Conservation (phyloP, 1,284 basidiomycete species). For the Trametes pubescens region DNA sequence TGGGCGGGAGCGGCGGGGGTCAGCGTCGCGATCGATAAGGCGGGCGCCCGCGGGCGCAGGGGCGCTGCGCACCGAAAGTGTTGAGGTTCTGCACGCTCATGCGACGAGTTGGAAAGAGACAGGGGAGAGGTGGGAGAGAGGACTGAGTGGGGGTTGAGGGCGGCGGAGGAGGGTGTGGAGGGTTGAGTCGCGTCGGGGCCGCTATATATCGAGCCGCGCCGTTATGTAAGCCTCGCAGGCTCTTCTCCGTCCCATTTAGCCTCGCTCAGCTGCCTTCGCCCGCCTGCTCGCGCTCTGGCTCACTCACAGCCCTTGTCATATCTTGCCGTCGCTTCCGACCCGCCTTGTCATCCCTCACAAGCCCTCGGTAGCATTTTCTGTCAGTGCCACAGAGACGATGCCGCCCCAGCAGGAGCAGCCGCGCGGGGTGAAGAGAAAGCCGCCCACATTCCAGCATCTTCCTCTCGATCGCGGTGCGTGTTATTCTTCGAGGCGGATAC, state of each 20-base stretch:
- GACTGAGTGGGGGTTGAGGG: conserved; percentile 55
- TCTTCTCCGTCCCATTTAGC: conserved; percentile 16
- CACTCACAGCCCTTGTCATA: conserved; percentile 10
- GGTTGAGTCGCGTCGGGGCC: conserved; percentile 36
- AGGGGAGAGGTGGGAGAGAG: conserved; percentile 47
- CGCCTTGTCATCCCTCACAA: background rate
- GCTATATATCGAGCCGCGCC: conserved; percentile 34
- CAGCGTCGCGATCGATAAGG: conserved; percentile 45
- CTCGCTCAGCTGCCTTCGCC: background rate
- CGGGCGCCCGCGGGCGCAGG: conserved; percentile 15
- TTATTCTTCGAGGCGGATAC: background rate
- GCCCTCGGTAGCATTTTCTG: background rate
- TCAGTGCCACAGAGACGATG: conserved; percentile 3
- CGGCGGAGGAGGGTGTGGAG: conserved; percentile 39
- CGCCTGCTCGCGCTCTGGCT: conserved; percentile 1
- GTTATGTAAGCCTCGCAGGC: conserved; percentile 43
- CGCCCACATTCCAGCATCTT: conserved; percentile 75
- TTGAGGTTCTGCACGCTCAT: conserved; percentile 93
- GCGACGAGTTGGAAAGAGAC: conserved; percentile 59
- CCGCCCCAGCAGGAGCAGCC: conserved; percentile 9
- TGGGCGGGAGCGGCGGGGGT: background rate
- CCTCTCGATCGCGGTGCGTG: conserved; percentile 66
- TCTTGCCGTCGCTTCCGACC: conserved; percentile 16
- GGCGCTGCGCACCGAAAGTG: conserved; percentile 67
- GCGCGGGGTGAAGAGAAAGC: conserved; percentile 54